Percentiles rank a stretch among this genome's conserved stretches.
Evolutionary conservation across 2,329 filamentous ascomycete species (phyloP).

Genomic region (Microsporum ferrugineum): DNA sequence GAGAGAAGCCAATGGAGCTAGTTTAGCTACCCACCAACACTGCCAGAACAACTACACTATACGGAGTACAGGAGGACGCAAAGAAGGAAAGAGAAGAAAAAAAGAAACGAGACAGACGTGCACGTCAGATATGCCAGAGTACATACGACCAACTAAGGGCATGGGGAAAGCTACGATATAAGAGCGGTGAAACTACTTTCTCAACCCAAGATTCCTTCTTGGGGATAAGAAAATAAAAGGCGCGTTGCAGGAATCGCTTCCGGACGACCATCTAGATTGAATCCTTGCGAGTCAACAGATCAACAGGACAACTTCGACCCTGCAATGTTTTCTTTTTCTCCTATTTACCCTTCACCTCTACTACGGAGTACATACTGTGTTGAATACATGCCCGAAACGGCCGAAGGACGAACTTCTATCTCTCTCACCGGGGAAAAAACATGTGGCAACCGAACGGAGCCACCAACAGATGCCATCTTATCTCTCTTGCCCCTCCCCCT

Average conservation of each 20-base stretch:
- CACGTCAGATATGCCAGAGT: neutral
- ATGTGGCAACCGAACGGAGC: neutral
- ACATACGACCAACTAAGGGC: neutral
- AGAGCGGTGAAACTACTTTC: neutral
- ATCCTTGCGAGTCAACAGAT: neutral
- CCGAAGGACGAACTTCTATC: neutral
- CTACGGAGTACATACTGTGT: neutral
- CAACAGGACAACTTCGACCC: neutral
- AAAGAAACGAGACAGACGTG: neutral
- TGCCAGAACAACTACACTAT: neutral
- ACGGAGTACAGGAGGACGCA: neutral
- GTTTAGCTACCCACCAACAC: neutral
- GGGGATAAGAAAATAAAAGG: neutral
- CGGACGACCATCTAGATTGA: neutral
- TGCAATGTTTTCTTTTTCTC: neutral
- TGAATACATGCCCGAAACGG: neutral
- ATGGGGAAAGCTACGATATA: neutral
- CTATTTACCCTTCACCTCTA: neutral
- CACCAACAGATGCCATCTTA: neutral
- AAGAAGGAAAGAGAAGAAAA: neutral
- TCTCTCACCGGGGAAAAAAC: neutral
- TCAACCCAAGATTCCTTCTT: neutral
- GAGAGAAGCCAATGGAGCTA: neutral
- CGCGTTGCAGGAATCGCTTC: neutral
- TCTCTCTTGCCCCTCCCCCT: conserved; percentile 1